phyloP scores from a whole-genome alignment of 163 green algal species.

The Chlorella variabilis region DNA sequence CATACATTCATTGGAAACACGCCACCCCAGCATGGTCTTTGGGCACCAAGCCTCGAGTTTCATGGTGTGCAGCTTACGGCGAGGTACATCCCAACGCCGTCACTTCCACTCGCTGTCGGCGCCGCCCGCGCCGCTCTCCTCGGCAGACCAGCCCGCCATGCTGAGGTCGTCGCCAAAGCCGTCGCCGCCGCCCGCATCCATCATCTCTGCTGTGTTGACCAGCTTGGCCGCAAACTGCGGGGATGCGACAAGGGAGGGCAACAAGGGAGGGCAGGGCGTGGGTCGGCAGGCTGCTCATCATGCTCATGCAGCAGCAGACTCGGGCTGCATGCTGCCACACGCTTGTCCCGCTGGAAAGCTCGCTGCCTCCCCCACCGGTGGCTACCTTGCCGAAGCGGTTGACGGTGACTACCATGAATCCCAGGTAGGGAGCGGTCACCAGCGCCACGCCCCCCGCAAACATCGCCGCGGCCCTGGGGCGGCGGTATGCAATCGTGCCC shows the following conservation, averaged over 20 bases:
- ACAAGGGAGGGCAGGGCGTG: background rate
- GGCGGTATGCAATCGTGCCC: slow-evolving; percentile 43
- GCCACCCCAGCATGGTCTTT: too few relatives aligned
- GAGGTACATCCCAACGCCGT: too few relatives aligned
- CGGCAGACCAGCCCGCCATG: background rate
- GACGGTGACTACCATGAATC: slow-evolving; percentile 32
- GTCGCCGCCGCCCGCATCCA: background rate
- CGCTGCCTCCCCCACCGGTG: background rate
- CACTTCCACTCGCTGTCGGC: slow-evolving; percentile 15
- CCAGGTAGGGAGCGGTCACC: slow-evolving; percentile 39
- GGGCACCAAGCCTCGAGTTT: too few relatives aligned
- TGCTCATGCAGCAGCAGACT: too few relatives aligned
- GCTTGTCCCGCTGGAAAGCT: background rate
- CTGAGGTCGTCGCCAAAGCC: background rate
- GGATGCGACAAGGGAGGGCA: too few relatives aligned
- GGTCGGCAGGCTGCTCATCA: too few relatives aligned
- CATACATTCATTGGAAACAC: too few relatives aligned
- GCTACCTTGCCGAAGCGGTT: slow-evolving; percentile 29
- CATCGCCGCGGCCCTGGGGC: slow-evolving; percentile 40
- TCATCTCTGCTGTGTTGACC: slow-evolving; percentile 8
- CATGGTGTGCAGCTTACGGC: too few relatives aligned
- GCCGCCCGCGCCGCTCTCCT: background rate
- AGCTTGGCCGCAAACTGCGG: slow-evolving; percentile 35
- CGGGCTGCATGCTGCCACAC: too few relatives aligned
- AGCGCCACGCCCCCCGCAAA: slow-evolving; percentile 35